Conservation (phyloP, 176 grass and related monocot species). For the Aechmea fasciata region DNA sequence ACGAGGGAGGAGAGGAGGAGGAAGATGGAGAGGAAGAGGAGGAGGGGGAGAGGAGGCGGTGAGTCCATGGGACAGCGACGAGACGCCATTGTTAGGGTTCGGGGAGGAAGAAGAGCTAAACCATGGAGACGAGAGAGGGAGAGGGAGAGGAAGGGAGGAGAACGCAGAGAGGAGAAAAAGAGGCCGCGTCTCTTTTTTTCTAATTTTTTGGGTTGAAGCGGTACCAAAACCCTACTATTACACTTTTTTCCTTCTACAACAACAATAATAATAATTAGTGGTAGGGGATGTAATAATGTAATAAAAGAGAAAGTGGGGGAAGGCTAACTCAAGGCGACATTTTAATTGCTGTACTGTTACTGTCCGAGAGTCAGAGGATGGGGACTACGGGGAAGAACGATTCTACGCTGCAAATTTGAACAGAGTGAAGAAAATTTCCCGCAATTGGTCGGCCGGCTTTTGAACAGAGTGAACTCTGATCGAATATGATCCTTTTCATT, state of each 20-base stretch:
- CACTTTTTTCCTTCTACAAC: slow-evolving; percentile 7
- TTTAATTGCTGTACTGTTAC: too few species aligned
- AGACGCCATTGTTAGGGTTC: slow-evolving; percentile 7
- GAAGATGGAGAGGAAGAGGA: slow-evolving; percentile 1
- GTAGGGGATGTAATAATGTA: not conserved
- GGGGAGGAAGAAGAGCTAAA: not conserved
- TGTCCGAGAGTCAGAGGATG: too few species aligned
- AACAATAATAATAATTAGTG: slow-evolving; percentile 15
- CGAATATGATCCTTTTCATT: too few species aligned
- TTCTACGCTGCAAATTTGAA: too few species aligned
- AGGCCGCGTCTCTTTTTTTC: not conserved
- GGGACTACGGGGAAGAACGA: too few species aligned
- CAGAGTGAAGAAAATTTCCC: too few species aligned
- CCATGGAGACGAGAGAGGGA: not conserved
- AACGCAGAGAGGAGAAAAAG: not conserved
- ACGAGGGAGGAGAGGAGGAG: not conserved
- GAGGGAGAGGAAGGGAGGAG: slow-evolving; percentile 8
- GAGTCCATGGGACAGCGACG: slow-evolving; percentile 7
- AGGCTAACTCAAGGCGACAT: not conserved
- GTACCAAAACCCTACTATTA: slow-evolving; percentile 21
- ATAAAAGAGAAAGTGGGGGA: slow-evolving; percentile 2
- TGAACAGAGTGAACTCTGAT: too few species aligned
- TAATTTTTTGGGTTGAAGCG: slow-evolving; percentile 7
- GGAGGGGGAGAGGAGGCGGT: slow-evolving; percentile 1
- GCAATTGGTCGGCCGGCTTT: too few species aligned